These are phyloP conservation scores for Leccinum subgranulosum DNA, from an alignment of 768 basidiomycete species.

Conservation along the genomic window DNA sequence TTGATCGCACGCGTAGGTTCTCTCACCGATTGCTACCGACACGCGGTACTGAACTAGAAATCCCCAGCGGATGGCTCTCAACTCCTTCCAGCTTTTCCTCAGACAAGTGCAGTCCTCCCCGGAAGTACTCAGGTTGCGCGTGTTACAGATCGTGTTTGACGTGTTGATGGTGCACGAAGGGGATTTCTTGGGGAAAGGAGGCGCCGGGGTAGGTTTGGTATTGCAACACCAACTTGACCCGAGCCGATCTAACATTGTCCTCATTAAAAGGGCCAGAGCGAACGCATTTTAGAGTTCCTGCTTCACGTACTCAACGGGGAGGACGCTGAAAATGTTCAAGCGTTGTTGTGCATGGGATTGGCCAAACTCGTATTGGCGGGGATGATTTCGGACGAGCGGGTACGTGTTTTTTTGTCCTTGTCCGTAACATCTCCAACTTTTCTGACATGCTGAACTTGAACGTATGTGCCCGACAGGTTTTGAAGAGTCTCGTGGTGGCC, in stretches of 20 bases:
- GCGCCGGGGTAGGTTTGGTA: slow-evolving; percentile 28
- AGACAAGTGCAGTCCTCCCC: slow-evolving; percentile 67
- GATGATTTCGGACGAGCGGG: slow-evolving; percentile 69
- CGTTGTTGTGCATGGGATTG: slow-evolving; percentile 72
- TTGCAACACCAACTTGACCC: neutral
- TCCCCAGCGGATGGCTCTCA: slow-evolving; percentile 30
- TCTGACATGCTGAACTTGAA: neutral
- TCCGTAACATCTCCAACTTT: neutral
- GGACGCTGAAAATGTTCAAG: slow-evolving; percentile 63
- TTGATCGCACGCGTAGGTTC: slow-evolving; percentile 55
- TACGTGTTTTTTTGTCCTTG: slow-evolving; percentile 30
- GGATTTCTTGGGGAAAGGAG: slow-evolving; percentile 52
- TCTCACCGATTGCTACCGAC: neutral
- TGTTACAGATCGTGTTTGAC: slow-evolving; percentile 85
- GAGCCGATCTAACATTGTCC: neutral
- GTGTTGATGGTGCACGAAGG: slow-evolving; percentile 80
- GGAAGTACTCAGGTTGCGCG: slow-evolving; percentile 59
- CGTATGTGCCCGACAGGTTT: slow-evolving; percentile 33
- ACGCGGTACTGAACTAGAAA: neutral
- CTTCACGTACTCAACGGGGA: slow-evolving; percentile 50
- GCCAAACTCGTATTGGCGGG: slow-evolving; percentile 84
- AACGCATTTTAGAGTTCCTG: slow-evolving; percentile 67
- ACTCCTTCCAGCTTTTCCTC: slow-evolving; percentile 77
- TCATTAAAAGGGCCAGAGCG: slow-evolving; percentile 30
- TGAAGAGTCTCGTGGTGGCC: slow-evolving; percentile 48